Evolutionary conservation across 2,329 filamentous ascomycete species (phyloP), one percentile per base, ranked within the genome.

Genomic region (Zymoseptoria crescenta): DNA sequence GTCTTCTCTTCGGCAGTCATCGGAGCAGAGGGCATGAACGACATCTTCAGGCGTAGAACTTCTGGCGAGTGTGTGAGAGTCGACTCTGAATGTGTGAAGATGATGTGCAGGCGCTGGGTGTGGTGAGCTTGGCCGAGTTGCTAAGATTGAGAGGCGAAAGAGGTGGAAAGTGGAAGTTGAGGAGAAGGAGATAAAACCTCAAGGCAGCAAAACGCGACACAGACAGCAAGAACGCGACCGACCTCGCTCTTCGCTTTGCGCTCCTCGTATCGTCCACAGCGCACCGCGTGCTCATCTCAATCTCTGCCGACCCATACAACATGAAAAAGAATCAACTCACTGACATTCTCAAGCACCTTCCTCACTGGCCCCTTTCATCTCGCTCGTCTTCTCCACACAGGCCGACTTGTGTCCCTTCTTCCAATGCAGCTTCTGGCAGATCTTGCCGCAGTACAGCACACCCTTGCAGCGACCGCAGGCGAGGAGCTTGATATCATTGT

Each of bases 341-440:
- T 45, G 10, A 45, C 16, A 16, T 13, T 7, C 35, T 45, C 35
- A 45, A 45, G 35, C 35, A 45, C 35, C 35, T 45, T 6, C 35
- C 16, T 16, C 35, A 45, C 35, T 13, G 5, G n/a, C 35, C 35
- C 35, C 35, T 16, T 45, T 45, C 5, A 7, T 16, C 35, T 45
- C 35, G 35, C 35, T 45, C 35, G 13, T 45, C 35, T 45, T 16
- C 35, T 45, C 35, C 35, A 7, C 35, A 5, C 56, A 54, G 13
- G 51, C 21, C 29, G 2, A 9, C 50, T 57, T 57, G 35, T 57
- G 56, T 24, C 24, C 24, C 56, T 13, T 55, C 6, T 41, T 55
- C 49, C 56, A 58, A 30, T 51, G 24, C 21, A 51, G 16, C 45
- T 55, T 56, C 51, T 57, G 56, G 16, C 51, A 57, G 29, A 48